Percentiles rank a stretch among this genome's conserved stretches.
phyloP scores from a whole-genome alignment of 129 eudicot species.

The Cynara cardunculus region DNA sequence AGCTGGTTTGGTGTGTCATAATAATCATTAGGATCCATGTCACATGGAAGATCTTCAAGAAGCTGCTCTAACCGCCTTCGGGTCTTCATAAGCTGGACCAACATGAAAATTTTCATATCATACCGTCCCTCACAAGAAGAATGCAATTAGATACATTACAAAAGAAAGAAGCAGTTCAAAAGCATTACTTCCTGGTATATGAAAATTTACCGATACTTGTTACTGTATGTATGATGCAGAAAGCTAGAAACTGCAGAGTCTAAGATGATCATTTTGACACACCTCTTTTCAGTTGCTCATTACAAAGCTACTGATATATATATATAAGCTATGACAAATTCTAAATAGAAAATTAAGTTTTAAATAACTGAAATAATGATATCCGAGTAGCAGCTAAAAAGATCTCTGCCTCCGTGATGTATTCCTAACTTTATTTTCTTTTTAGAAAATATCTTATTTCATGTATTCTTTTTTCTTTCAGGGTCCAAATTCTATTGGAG shows the following conservation, averaged over 20 bases:
- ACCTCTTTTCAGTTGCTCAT: not conserved
- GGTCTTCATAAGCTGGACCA: constrained; percentile 66
- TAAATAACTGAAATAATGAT: not conserved
- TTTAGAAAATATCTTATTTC: not conserved
- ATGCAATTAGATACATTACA: not conserved
- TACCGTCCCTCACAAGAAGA: not conserved
- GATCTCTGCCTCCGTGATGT: not conserved
- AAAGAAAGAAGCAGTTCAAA: not conserved
- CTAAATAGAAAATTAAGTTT: no score
- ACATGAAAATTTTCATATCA: not conserved
- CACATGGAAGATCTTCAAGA: constrained; percentile 82
- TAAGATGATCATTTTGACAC: not conserved
- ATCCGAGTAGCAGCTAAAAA: not conserved
- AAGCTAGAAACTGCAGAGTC: not conserved
- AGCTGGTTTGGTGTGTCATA: constrained; percentile 83
- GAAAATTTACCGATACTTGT: not conserved
- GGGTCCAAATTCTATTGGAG: not conserved
- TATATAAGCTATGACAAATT: no score
- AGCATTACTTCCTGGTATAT: not conserved
- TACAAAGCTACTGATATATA: no score
- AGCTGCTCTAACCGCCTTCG: constrained; percentile 77
- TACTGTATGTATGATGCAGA: not conserved
- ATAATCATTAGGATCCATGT: constrained; percentile 63
- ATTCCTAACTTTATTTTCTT: not conserved
- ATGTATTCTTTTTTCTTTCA: not conserved